Conservation (phyloP, 768 basidiomycete genomes). For the Panellus pusillus region DNA sequence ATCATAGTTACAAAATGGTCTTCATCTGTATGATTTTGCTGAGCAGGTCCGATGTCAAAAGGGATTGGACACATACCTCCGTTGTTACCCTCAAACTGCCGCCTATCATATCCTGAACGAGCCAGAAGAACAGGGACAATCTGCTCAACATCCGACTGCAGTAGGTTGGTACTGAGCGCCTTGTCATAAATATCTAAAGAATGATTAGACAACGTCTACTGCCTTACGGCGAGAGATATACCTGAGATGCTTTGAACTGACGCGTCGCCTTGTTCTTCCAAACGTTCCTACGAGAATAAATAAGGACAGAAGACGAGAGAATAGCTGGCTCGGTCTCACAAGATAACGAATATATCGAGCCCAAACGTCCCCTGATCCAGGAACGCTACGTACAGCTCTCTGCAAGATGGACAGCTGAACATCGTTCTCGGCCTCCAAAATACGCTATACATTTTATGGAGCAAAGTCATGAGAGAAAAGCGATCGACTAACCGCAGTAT, state of each 20-base stretch:
- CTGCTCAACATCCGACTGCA: constrained; percentile 63
- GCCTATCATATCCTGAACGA: constrained; percentile 62
- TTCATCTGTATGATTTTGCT: constrained; percentile 35
- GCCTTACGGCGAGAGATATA: background rate
- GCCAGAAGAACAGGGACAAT: constrained; percentile 64
- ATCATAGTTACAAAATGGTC: constrained; percentile 54
- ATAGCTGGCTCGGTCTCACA: constrained; percentile 37
- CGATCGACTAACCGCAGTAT: constrained; percentile 56
- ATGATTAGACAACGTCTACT: background rate
- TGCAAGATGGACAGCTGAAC: constrained; percentile 43
- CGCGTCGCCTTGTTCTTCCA: constrained; percentile 32
- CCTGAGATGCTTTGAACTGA: constrained; percentile 23
- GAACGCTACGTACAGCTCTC: constrained; percentile 71
- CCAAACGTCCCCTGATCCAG: constrained; percentile 77
- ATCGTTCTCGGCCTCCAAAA: constrained; percentile 42
- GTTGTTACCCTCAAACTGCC: constrained; percentile 47
- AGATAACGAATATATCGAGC: constrained; percentile 72
- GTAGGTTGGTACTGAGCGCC: constrained; percentile 53
- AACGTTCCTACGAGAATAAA: constrained; percentile 41
- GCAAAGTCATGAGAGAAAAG: background rate
- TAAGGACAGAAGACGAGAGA: background rate
- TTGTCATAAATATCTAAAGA: constrained; percentile 54
- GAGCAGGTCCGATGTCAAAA: background rate
- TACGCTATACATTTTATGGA: constrained; percentile 36
- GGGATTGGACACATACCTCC: constrained; percentile 33